Evolutionary conservation across 768 basidiomycete genomes (phyloP).

Genomic region (Neoboletus magnificus): DNA sequence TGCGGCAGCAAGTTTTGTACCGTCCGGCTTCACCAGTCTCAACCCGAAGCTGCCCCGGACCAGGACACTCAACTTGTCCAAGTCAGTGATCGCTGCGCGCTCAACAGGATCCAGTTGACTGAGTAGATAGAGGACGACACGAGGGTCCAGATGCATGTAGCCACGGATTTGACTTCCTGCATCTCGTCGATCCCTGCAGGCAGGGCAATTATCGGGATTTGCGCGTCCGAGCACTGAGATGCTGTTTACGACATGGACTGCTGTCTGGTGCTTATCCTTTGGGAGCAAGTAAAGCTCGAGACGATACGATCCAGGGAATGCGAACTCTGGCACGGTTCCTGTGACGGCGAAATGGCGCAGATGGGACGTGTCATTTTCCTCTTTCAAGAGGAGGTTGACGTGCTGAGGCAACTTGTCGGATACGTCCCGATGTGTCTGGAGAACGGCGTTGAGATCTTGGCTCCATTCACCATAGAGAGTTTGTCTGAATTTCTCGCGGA

Average conservation of each 20-base stretch:
- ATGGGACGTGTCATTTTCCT: background rate
- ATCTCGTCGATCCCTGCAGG: conserved; percentile 9
- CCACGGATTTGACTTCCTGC: conserved; percentile 14
- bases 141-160: conserved; percentile 13
- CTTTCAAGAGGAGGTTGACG: background rate
- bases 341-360: conserved; percentile 9
- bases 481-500: conserved; percentile 6
- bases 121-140: conserved; percentile 10
- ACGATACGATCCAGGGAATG: conserved; percentile 17
- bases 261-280: background rate
- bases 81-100: background rate
- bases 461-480: conserved; percentile 6
- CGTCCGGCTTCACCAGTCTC: conserved; percentile 14
- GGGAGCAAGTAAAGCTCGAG: conserved; percentile 17
- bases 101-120: background rate
- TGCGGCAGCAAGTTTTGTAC: conserved; percentile 3
- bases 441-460: background rate
- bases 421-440: background rate
- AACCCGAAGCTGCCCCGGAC: conserved; percentile 8
- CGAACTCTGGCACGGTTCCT: conserved; percentile 14
- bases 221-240: conserved; percentile 12
- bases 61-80: background rate
- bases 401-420: background rate
- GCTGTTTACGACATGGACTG: conserved; percentile 10
- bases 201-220: conserved; percentile 3